Conservation (phyloP, 1,284 basidiomycete genomes). For the Ustilago hordei region DNA sequence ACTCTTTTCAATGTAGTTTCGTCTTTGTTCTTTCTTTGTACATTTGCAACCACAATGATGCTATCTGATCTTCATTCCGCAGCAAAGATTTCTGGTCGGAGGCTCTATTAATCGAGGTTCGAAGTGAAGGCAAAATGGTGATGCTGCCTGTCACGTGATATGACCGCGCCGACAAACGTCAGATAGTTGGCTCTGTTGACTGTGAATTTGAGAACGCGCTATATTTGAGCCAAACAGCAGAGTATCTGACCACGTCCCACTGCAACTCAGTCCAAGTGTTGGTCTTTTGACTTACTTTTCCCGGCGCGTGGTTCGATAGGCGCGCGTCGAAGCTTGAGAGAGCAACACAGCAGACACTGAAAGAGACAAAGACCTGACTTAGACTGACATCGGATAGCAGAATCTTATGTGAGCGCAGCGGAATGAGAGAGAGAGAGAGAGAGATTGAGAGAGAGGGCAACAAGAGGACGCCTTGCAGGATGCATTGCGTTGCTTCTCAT, state of each 20-base stretch:
- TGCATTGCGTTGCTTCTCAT: conserved; percentile 11
- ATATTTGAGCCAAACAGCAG: not conserved
- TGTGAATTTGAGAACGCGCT: not conserved
- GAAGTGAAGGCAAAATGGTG: not conserved
- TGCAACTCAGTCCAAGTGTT: not conserved
- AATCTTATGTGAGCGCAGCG: not conserved
- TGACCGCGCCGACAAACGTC: not conserved
- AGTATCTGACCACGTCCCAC: not conserved
- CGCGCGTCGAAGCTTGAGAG: not conserved
- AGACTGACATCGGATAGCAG: not conserved
- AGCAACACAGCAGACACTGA: too few species aligned
- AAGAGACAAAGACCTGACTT: not conserved
- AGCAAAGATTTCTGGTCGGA: too few species aligned
- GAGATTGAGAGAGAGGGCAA: not conserved
- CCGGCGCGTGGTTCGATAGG: not conserved
- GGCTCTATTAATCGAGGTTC: not conserved
- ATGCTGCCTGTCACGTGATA: not conserved
- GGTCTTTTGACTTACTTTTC: not conserved
- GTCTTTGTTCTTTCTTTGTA: not conserved
- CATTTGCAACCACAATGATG: not conserved
- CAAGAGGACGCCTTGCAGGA: conserved; percentile 4
- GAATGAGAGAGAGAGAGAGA: not conserved
- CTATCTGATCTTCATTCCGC: not conserved
- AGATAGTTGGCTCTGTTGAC: not conserved
- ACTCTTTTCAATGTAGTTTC: not conserved